These are phyloP conservation scores for Globisporangium camurandrum DNA, from an alignment of 352 stramenopile species.

Conservation along the genomic window DNA sequence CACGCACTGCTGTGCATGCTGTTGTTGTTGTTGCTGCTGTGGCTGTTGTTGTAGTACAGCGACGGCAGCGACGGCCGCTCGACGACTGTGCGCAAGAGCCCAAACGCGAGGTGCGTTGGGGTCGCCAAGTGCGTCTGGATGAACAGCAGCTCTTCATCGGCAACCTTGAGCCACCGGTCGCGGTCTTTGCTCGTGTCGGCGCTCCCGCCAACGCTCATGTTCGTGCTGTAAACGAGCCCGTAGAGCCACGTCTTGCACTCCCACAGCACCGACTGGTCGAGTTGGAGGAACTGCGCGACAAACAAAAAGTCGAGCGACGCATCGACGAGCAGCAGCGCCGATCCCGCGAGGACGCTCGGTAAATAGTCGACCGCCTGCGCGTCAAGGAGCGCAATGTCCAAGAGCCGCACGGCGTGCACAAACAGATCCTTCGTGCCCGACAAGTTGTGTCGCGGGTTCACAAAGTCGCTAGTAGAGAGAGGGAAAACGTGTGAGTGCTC, in stretches of 20 bases:
- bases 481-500: conserved; percentile 1
- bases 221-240: conserved; percentile 35
- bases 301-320: conserved; percentile 63
- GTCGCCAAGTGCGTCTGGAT: conserved; percentile 59
- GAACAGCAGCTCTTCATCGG: conserved; percentile 60
- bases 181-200: conserved; percentile 45
- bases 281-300: conserved; percentile 74
- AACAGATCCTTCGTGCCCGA: conserved; percentile 72
- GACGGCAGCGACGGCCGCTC: conserved; percentile 38
- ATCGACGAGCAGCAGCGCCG: conserved; percentile 64
- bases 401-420: conserved; percentile 50
- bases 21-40: conserved; percentile 17
- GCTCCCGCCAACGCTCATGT: too few relatives aligned
- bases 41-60: conserved; percentile 31
- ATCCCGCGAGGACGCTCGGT: conserved; percentile 66
- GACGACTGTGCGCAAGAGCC: conserved; percentile 43
- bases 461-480: conserved; percentile 38
- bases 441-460: conserved; percentile 45
- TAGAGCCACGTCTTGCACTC: conserved; percentile 80
- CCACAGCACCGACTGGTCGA: conserved; percentile 70
- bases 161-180: conserved; percentile 65
- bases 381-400: conserved; percentile 71
- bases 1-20: too few relatives aligned
- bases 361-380: conserved; percentile 72
- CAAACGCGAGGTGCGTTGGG: conserved; percentile 51